Base-by-base conservation (phyloP, 495 filamentous ascomycete species). In the Podospora pseudocomata region DNA sequence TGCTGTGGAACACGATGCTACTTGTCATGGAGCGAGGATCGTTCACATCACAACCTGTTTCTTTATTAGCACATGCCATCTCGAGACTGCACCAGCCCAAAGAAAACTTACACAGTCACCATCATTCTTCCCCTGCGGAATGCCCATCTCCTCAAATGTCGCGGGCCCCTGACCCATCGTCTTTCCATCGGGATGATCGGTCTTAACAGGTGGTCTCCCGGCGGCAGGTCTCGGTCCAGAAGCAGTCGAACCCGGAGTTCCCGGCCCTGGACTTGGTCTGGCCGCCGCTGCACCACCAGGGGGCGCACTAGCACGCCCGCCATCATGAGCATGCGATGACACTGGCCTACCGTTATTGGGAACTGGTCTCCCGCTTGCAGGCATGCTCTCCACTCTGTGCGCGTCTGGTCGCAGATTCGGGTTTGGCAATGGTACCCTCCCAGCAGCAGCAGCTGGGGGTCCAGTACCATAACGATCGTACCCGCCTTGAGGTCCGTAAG, bases 131-230 rank as follows among this genome's bases (percentile, higher is more conserved):
- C 83, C 88, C 71, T 86, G 83, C 16, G 92, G 91, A 70, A 99
- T 92, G 64, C 94, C 94, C 95, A 99, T 99, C 75, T 94, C 93
- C 74, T 97, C 94, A 76, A 99, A 99, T 3, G 95, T 99, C 77
- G 96, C 92, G 4, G 95, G 95, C 11, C 96, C 95, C 76, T 92
- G 91, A 60, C 89, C 87, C 20, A 88, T 86, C 28, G 84, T 84
- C 64, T 83, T 85, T 30, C 74, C 76, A 67, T 74, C 76, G 9
- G 76, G 75, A 70, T 75, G 75, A 28, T 32, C 59, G 28, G 16
- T 32, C 1, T 28, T 32, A 11, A 34, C 63, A 3, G 60, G 7
- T 34, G 39, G 20, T 49, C 19, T 39, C 16, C 13, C 58, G 23
- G 44, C 54, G 11, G 23, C 39, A 34, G 68, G 63, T 26, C 59